Evolutionary conservation across 305 asterid species (phyloP).

Genomic region (Fraxinus platypoda): DNA sequence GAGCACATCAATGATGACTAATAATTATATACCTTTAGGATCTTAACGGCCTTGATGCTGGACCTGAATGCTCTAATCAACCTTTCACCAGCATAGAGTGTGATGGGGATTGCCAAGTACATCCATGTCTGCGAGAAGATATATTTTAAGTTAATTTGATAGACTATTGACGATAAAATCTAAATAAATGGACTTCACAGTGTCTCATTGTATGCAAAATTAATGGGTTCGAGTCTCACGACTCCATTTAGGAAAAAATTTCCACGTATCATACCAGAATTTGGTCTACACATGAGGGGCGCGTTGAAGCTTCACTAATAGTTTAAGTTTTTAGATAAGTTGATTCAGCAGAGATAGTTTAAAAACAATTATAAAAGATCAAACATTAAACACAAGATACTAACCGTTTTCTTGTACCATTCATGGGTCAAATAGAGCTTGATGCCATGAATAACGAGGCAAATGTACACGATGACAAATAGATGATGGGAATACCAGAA

Average conservation of each 20-base stretch:
- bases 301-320: not conserved
- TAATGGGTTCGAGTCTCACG: not conserved
- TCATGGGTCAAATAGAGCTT: constrained; percentile 68
- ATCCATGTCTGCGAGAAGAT: constrained; percentile 66
- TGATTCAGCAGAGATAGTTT: not conserved
- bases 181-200: not conserved
- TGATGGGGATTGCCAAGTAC: constrained; percentile 63
- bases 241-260: not conserved
- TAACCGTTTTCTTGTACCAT: constrained; percentile 85
- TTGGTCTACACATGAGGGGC: not conserved
- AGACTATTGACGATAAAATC: not conserved
- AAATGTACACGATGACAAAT: constrained; percentile 64
- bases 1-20: not conserved
- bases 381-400: not conserved
- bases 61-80: constrained; percentile 68
- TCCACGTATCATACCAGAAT: not conserved
- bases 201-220: not conserved
- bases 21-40: constrained; percentile 54
- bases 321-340: not conserved
- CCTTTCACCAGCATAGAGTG: constrained; percentile 65
- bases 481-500: constrained; percentile 94
- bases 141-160: not conserved
- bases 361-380: not conserved
- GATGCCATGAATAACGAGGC: constrained; percentile 77
- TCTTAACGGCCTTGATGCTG: constrained; percentile 67